Base-by-base conservation (phyloP, 78 protist genomes). In the Dictyostelium brefeldianum region DNA sequence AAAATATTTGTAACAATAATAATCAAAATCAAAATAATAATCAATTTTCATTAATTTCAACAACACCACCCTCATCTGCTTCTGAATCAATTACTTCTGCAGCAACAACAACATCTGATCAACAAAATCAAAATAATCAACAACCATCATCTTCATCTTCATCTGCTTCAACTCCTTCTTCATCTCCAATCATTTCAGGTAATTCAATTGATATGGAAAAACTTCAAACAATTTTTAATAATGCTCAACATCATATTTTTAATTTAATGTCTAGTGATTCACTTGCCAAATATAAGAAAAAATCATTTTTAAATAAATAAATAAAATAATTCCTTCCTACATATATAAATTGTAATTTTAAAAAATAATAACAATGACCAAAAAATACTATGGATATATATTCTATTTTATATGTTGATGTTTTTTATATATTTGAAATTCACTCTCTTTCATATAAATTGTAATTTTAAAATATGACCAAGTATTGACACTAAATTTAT, bases 211-310 rank as follows among this genome's bases (percentile, higher is more conserved):
- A 87, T 77, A 48, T 51, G 18, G 83, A 87, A 20, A 87, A 87
- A 29, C 25, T 77, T 29, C 83, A 77, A 87, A 31, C 83, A 51
- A 77, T 87, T 51, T 87, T 75, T 36, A 87, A 87, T 54, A 48
- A 17, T 18, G 93, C 93, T 20, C 93, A 87, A 87, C 73, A 59
- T 57, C 93, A 87, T 51, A 64, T 74, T 59, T 87, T 87, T 65
- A 87, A 75, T 80, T 67, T 87, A 59, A 87, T 87, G 93, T 77
- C 84, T 0, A 77, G 78, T 47, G 93, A 87, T 65, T 87, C 93
- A 9, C 81, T 87, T 53, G 46, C 93, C 27, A 87, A 87, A 65
- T 87, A 87, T 77, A 87, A 87, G 65, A 87, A 87, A 54, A 74
- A 80, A 65, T 51, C 84, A 31, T 78, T 73, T 73, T 73, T 73